phyloP scores from a whole-genome alignment of 495 filamentous ascomycete genomes.

The Astrothelium subdiscretum region DNA sequence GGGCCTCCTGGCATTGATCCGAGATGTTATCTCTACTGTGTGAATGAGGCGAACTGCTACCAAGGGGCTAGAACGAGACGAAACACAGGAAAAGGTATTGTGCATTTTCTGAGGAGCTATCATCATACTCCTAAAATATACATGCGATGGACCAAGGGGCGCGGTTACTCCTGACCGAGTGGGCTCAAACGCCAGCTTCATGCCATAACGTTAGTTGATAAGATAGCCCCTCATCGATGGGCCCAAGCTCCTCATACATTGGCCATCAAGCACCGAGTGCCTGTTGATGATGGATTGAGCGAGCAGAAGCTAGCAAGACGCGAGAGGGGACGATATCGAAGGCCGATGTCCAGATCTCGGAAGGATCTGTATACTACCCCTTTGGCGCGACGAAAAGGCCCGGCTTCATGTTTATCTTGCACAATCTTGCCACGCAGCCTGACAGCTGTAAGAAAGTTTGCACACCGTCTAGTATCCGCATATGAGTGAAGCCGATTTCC shows the following conservation, averaged over 20 bases:
- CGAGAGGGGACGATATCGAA: background rate
- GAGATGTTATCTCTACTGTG: background rate
- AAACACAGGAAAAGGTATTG: background rate
- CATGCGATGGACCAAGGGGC: background rate
- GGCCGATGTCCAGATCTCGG: background rate
- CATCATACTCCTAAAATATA: background rate
- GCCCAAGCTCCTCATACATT: background rate
- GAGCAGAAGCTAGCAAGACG: background rate
- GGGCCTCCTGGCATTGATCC: too few species aligned
- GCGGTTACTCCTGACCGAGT: too few species aligned
- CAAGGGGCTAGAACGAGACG: background rate
- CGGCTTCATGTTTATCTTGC: conserved; percentile 90
- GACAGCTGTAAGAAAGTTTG: conserved; percentile 88
- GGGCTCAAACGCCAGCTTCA: background rate
- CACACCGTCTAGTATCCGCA: conserved; percentile 94
- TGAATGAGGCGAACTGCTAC: background rate
- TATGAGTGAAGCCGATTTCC: conserved; percentile 98
- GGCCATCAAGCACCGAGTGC: background rate
- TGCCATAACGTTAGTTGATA: background rate
- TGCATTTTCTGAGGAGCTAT: background rate
- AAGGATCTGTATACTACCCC: background rate
- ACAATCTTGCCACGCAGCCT: conserved; percentile 79
- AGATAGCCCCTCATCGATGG: background rate
- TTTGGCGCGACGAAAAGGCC: conserved; percentile 57
- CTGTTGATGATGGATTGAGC: background rate